Conservation (phyloP, 768 basidiomycete genomes). For the Termitomyces sp. region DNA sequence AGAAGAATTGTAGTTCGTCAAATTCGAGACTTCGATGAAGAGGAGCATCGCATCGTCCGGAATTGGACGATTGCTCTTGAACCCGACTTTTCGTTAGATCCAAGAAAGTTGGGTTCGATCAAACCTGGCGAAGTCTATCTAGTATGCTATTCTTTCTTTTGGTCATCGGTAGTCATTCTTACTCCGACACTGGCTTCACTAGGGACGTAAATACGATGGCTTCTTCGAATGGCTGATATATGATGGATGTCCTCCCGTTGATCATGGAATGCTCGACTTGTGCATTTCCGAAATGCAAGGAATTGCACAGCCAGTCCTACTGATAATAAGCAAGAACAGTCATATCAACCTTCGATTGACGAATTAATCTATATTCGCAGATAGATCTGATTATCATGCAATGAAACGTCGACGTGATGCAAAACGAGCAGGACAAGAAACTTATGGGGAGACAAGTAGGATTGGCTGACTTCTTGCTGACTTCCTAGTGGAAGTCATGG, state of each 20-base stretch:
- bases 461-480: too few species aligned
- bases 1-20: neutral
- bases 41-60: neutral
- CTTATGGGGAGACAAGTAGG: too few species aligned
- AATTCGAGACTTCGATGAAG: conserved; percentile 1
- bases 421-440: too few species aligned
- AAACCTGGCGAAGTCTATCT: neutral
- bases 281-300: neutral
- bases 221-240: neutral
- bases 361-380: too few species aligned
- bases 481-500: too few species aligned
- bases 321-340: neutral
- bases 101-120: neutral
- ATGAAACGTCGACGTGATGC: too few species aligned
- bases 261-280: too few species aligned
- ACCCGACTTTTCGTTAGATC: neutral
- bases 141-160: neutral
- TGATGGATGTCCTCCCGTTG: neutral
- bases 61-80: neutral
- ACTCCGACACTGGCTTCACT: neutral
- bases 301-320: neutral
- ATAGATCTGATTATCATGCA: too few species aligned
- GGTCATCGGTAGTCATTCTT: too few species aligned
- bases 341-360: too few species aligned
- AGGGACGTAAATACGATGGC: neutral